Evolutionary conservation across 2,329 filamentous ascomycete species (phyloP), one percentile per base, ranked within the genome.

Genomic region (Gliomastix tumulicola): DNA sequence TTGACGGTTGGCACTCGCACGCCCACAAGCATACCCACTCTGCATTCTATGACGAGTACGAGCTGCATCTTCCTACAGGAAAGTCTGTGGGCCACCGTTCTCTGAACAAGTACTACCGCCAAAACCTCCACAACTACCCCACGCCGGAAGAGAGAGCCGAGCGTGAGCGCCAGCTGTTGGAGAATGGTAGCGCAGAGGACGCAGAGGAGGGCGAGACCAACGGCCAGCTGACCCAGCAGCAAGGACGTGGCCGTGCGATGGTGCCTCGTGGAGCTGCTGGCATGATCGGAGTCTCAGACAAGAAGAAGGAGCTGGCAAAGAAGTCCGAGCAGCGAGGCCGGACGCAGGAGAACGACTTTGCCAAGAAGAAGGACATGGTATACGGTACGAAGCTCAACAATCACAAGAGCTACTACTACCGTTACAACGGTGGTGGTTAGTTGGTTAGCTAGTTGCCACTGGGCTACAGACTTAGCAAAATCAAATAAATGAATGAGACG

Each of bases 21-120:
- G 84, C 84, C 3, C 84, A 94, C 62, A 83, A 86, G 47, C 58
- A 81, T 46, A 59, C 76, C 5, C 76, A 83, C 43, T 81, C 87
- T 25, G 85, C 87, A 17, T 95, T 94, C 58, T 82, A 94, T 53
- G 87, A 94, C 49, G 92, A 98, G 31, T 89, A 87, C 51, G 92
- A 97, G 60, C 74, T 98, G 36, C 88, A 98, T 54, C 76, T 98
- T 11, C 92, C 92, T 2, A 88, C 84, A 5, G 92, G 92, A 36
- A 83, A 85, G 42, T 84, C 85, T 7, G 88, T 94, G 25, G 92
- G 92, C 27, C 92, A 98, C 58, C 79, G 92, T 33, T 92, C 87
- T 7, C 65, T 95, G 37, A 83, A 85, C 54, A 81, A 76, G 48
- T 97, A 97, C 64, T 98, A 81, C 66, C 82, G 87, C 41, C 92